These are phyloP conservation scores for Dipteronia sinensis DNA, from an alignment of 345 rosid species.

Conservation along the genomic window DNA sequence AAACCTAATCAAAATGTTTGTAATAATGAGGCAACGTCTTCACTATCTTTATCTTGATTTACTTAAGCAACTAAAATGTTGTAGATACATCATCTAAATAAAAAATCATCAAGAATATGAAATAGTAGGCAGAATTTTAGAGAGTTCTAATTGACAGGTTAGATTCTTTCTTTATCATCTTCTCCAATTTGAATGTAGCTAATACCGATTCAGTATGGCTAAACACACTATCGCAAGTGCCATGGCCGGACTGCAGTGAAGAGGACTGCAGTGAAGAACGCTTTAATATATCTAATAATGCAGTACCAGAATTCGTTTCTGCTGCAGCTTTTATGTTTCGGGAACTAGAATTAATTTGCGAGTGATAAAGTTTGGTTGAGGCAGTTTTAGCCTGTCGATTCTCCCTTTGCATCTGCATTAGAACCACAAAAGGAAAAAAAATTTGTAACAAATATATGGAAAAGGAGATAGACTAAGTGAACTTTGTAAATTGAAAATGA, in stretches of 20 bases:
- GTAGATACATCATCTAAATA: not conserved
- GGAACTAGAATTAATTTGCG: slow-evolving; percentile 51
- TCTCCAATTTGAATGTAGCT: slow-evolving; percentile 81
- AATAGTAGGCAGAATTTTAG: not conserved
- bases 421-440: not conserved
- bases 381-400: slow-evolving; percentile 46
- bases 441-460: not conserved
- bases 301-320: slow-evolving; percentile 45
- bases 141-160: slow-evolving; percentile 16
- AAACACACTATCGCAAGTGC: slow-evolving; percentile 34
- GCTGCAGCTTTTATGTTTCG: slow-evolving; percentile 32
- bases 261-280: slow-evolving; percentile 24
- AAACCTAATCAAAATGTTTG: not conserved
- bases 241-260: slow-evolving; percentile 42
- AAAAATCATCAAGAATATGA: not conserved
- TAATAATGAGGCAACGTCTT: not conserved
- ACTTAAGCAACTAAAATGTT: not conserved
- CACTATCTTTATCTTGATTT: not conserved
- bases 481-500: not conserved
- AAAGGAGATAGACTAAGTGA: slow-evolving; percentile 3
- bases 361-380: slow-evolving; percentile 55
- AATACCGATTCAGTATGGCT: slow-evolving; percentile 64
- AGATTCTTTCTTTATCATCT: slow-evolving; percentile 32
- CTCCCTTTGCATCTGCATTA: slow-evolving; percentile 56
- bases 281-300: slow-evolving; percentile 67